Evolutionary conservation across 345 rosid species (phyloP), one percentile per base, ranked within the genome.

Genomic region (Bruguiera gymnorhiza): DNA sequence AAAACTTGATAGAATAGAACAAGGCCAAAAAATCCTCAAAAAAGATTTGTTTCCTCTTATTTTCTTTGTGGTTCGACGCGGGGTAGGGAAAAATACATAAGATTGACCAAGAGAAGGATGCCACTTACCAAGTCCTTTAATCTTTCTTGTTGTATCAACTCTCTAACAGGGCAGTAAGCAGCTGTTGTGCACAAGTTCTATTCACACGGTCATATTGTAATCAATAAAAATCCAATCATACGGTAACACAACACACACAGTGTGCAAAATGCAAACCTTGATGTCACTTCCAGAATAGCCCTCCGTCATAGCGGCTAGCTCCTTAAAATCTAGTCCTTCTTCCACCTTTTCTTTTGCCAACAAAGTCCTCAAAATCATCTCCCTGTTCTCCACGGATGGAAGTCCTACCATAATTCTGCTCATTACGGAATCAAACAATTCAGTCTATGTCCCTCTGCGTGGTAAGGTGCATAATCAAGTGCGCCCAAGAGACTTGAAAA

Each of bases 121-220:
- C 19, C 10, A 36, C 82, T 76, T 57, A 86, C 97, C 75, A 73
- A 39, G 69, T 80, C 97, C 83, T 88, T 92, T n/a, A 78, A 68
- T 73, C 92, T 81, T 70, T 89, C 97, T 71, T 92, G 89, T 55
- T 86, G 85, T 74, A 92, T 89, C 52, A 92, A 83, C 82, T 92
- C 94, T 71, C 97, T 85, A 48, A 92, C 92, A 4, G 92, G 96
- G 55, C 91, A 77, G 78, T 89, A 92, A 18, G 96, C 96, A 54
- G 97, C 97, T 24, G 97, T 92, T n/a, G 92, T 83, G 77, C 97
- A 92, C 20, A 92, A 73, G 75, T 88, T 89, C 97, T 92, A 80
- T 76, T 67, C 11, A 19, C 55, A 66, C 53, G 71, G 37, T 19
- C 29, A 31, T 20, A 26, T 13, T 11, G n/a, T 31, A 32, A 54